Conservation (phyloP, 2,329 filamentous ascomycete species). For the Botrytis paeoniae region DNA sequence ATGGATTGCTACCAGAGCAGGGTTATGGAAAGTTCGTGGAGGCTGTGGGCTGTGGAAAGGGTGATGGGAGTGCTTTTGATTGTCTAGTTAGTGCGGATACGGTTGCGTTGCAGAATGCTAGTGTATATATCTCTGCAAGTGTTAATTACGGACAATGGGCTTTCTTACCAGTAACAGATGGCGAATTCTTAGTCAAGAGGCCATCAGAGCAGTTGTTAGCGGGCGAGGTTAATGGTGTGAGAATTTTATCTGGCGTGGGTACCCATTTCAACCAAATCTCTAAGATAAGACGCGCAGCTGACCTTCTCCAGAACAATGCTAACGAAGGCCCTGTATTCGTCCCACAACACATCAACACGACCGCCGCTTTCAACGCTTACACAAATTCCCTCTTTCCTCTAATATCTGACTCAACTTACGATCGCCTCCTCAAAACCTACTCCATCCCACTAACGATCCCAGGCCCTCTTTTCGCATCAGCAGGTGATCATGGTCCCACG, state of each 20-base stretch:
- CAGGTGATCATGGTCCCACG: constrained; percentile 39
- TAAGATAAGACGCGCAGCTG: not conserved
- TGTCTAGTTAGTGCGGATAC: constrained; percentile 35
- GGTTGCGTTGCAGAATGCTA: constrained; percentile 37
- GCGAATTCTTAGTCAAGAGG: constrained; percentile 35
- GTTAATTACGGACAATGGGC: constrained; percentile 34
- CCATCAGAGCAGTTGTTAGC: constrained; percentile 36
- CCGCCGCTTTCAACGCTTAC: constrained; percentile 42
- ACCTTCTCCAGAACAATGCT: constrained; percentile 42
- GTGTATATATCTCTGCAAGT: constrained; percentile 28
- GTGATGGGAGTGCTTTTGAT: constrained; percentile 36
- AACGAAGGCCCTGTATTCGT: constrained; percentile 50
- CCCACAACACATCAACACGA: constrained; percentile 44
- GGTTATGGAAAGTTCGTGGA: constrained; percentile 46
- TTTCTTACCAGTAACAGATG: constrained; percentile 41
- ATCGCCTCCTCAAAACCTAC: constrained; percentile 29
- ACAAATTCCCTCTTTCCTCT: constrained; percentile 43
- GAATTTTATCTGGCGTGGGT: constrained; percentile 25
- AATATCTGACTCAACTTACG: constrained; percentile 42
- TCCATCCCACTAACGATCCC: constrained; percentile 27
- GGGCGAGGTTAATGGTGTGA: constrained; percentile 36
- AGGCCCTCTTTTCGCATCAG: constrained; percentile 35
- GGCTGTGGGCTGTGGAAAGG: constrained; percentile 41
- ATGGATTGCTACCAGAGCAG: constrained; percentile 44
- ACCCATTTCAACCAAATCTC: not conserved